Base-by-base conservation (phyloP, 768 basidiomycete species). In the Podaxis sp. region DNA sequence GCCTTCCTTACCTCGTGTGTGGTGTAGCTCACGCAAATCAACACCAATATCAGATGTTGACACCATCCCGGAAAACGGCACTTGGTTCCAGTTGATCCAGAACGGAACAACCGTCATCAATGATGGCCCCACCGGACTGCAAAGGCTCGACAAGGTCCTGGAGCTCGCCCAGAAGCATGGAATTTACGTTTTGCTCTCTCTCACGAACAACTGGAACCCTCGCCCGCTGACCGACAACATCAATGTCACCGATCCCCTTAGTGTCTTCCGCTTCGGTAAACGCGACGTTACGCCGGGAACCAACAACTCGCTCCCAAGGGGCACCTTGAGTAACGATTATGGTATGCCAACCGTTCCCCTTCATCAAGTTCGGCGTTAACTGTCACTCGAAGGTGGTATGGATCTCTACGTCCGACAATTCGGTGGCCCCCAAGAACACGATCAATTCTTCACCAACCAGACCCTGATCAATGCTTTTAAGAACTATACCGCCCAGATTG, bases 191-290 rank as follows among this genome's bases (percentile, higher is more conserved):
- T 70, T 84, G 12, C 69, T 86, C 29, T 79, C 85, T 46, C 78
- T 88, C 47, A 88, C 87, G 47, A 88, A 88, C 69, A 86, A 82
- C 67, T 86, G 81, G 84, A 81, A 80, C 66, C 85, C 83, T 0
- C 68, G 70, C 7, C 77, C 77, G 19, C 63, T 73, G 6, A 63
- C 75, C 29, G 71, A 76, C 58, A 69, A 68, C 65, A 66, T 69
- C 13, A 64, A 59, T n/a, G 59, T 68, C 25, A 66, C 68, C 25
- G 55, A 67, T 22, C 59, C 64, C 22, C 65, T 66, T 49, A 64
- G 63, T 33, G 57, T 67, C n/a, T 63, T 66, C 8, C 59, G 64
- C n/a, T 57, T 64, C 33, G 61, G 61, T 9, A 36, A 17, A n/a
- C 74, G 76, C 25, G 77, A 77, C 65, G 67, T 74, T 17, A 66